These are phyloP conservation scores for Cinnamomum micranthum DNA, from an alignment of 164 flowering plant species.

Conservation along the genomic window DNA sequence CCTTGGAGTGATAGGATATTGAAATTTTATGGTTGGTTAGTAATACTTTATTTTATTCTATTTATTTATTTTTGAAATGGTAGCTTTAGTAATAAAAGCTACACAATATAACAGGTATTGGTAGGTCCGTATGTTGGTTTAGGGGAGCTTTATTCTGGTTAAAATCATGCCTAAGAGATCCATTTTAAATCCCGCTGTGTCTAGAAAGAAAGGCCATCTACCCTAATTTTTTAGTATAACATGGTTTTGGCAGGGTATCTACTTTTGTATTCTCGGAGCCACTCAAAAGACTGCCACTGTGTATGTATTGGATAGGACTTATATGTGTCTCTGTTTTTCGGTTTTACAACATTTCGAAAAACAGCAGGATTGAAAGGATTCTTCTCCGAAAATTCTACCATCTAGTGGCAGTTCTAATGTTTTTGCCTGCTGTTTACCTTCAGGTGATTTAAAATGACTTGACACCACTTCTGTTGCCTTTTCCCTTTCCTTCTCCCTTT, in stretches of 20 bases:
- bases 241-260: constrained; percentile 52
- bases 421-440: constrained; percentile 80
- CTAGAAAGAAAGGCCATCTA: no score
- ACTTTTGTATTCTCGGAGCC: constrained; percentile 75
- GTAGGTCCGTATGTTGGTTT: no score
- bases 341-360: constrained; percentile 81
- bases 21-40: no score
- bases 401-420: constrained; percentile 89
- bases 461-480: background rate
- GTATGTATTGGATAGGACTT: constrained; percentile 70
- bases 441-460: constrained; percentile 48
- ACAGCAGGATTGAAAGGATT: constrained; percentile 84
- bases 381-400: constrained; percentile 96
- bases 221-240: background rate
- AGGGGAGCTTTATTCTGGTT: no score
- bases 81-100: no score
- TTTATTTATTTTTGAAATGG: no score
- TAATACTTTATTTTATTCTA: no score
- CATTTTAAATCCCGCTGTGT: no score
- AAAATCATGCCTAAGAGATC: no score
- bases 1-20: no score
- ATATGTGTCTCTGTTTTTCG: constrained; percentile 63
- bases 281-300: constrained; percentile 59
- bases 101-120: no score
- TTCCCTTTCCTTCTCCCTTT: no score